Evolutionary conservation across 2,329 filamentous ascomycete species (phyloP).

Genomic region (Ophiostoma quercus): DNA sequence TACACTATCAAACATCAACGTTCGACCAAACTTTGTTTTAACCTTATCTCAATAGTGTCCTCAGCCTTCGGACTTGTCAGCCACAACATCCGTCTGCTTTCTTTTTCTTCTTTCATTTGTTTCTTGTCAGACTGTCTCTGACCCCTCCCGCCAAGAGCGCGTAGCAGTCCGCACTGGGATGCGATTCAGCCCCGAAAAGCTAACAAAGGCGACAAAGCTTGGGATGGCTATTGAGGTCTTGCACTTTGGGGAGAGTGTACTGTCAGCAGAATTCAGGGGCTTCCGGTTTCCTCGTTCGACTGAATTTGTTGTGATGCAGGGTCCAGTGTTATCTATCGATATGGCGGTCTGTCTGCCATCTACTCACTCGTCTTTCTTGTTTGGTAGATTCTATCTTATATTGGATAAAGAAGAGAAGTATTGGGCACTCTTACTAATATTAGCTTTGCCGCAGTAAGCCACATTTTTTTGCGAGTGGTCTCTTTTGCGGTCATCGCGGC

Average conservation of each 20-base stretch:
- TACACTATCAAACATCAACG: background rate
- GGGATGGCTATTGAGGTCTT: background rate
- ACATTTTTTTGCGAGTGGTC: background rate
- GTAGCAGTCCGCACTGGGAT: constrained; percentile 5
- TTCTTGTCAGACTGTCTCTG: background rate
- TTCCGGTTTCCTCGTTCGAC: background rate
- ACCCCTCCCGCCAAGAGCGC: background rate
- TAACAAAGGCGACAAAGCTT: background rate
- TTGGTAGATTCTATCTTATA: too few relatives aligned
- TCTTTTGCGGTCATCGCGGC: background rate
- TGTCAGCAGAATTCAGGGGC: background rate
- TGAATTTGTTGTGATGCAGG: too few relatives aligned
- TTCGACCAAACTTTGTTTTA: background rate
- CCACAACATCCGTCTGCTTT: background rate
- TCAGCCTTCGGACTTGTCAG: constrained; percentile 3
- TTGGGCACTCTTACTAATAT: background rate
- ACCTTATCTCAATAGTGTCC: background rate
- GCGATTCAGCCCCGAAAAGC: background rate
- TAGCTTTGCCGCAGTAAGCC: background rate
- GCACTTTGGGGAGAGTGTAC: background rate
- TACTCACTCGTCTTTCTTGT: too few relatives aligned
- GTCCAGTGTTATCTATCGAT: background rate
- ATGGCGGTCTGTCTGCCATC: background rate
- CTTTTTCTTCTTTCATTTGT: background rate
- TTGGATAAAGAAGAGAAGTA: background rate